Percentiles rank a stretch among this genome's conserved stretches.
These are phyloP conservation scores for Sideroxylon spinosum DNA, from an alignment of 179 eudicot genomes.

Conservation along the genomic window DNA sequence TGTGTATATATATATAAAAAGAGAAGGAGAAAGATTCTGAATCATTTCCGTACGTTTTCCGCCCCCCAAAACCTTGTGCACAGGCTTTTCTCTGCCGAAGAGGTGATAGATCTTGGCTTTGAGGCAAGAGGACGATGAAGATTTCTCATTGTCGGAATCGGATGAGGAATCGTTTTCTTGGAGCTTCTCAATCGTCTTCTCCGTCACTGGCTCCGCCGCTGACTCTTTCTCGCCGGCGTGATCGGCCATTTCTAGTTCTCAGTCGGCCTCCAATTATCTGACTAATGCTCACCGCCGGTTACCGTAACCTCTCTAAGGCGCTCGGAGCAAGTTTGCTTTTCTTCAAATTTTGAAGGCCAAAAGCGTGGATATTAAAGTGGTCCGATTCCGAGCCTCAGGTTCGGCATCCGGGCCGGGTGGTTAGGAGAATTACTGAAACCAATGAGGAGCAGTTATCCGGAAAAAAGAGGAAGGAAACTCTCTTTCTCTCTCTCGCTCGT, in stretches of 20 bases:
- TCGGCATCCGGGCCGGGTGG: not conserved
- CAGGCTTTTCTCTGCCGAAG: slow-evolving; percentile 73
- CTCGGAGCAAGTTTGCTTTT: not conserved
- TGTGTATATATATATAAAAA: too few relatives aligned
- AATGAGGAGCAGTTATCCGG: not conserved
- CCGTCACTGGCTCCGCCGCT: slow-evolving; percentile 31
- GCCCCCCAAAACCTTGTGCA: slow-evolving; percentile 72
- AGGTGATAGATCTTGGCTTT: slow-evolving; percentile 58
- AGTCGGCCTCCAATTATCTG: not conserved
- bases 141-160: slow-evolving; percentile 47
- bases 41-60: slow-evolving; percentile 53
- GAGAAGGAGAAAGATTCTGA: too few relatives aligned
- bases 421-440: not conserved
- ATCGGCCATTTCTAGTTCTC: slow-evolving; percentile 24
- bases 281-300: too few relatives aligned
- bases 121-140: slow-evolving; percentile 31
- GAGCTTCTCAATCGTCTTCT: slow-evolving; percentile 56
- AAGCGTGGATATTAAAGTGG: not conserved
- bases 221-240: slow-evolving; percentile 34
- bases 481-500: too few relatives aligned
- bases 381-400: not conserved
- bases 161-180: slow-evolving; percentile 29
- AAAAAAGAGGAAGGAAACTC: too few relatives aligned
- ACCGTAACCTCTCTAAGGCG: too few relatives aligned
- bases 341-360: not conserved